phyloP scores from a whole-genome alignment of 1,284 basidiomycete species.

The Ustilago tritici region DNA sequence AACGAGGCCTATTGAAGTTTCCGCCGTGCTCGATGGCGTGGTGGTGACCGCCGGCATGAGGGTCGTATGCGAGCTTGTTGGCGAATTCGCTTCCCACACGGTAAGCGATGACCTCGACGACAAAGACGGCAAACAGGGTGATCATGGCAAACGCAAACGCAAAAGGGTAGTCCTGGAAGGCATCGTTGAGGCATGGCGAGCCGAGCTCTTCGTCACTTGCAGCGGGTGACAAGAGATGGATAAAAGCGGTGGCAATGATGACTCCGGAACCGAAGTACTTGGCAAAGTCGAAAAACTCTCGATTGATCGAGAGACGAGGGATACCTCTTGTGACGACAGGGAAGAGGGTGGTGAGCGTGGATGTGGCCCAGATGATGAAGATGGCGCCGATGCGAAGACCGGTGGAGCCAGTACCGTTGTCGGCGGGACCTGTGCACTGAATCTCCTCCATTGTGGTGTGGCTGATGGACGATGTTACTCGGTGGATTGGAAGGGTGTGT shows the following conservation, averaged over 20 bases:
- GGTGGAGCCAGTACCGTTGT: constrained; percentile 36
- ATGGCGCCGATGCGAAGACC: constrained; percentile 78
- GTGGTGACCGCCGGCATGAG: constrained; percentile 65
- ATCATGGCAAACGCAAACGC: constrained; percentile 67
- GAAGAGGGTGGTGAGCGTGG: constrained; percentile 79
- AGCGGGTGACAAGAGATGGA: constrained; percentile 69
- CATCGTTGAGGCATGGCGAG: constrained; percentile 53
- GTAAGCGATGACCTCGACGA: constrained; percentile 66
- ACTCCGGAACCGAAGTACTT: constrained; percentile 88
- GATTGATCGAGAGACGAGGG: constrained; percentile 64
- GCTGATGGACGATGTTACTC: too few relatives aligned
- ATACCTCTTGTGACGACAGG: constrained; percentile 81
- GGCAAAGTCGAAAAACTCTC: constrained; percentile 74
- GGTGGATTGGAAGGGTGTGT: not conserved
- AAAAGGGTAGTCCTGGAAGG: constrained; percentile 62
- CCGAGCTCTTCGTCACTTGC: constrained; percentile 57
- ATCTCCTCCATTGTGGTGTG: constrained; percentile 32
- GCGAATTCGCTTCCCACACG: constrained; percentile 58
- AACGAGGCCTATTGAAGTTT: constrained; percentile 10
- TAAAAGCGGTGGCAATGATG: constrained; percentile 80
- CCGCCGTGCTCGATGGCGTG: constrained; percentile 60
- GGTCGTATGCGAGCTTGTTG: constrained; percentile 60
- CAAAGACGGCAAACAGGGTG: constrained; percentile 62
- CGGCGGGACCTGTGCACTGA: constrained; percentile 42
- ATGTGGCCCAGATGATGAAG: constrained; percentile 81